Base-by-base conservation (phyloP, 495 filamentous ascomycete genomes). In the Trypethelium eluteriae region DNA sequence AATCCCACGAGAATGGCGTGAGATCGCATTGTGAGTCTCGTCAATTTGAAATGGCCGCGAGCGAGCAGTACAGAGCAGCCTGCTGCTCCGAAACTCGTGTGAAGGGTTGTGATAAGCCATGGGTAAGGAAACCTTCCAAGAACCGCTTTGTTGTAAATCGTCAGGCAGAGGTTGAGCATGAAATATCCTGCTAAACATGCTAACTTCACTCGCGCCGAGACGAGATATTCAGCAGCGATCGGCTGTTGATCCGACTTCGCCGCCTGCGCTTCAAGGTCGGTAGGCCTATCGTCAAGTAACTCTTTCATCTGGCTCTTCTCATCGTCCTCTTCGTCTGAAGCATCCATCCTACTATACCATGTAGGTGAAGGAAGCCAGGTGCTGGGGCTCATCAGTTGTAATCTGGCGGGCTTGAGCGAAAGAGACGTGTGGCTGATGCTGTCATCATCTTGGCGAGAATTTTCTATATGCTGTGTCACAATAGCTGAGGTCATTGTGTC, bases 71-170 rank as follows among this genome's bases (percentile, higher is more conserved):
- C 67, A 62, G 76, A 77, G 71, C 81, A 84, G 14, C 83, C 84
- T 6, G 84, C 39, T n/a, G 76, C 77, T 2, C 79, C 81, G 25
- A 77, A 81, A 44, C 74, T 70, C 7, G 84, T 74, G 70, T 86
- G 83, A 34, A 85, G 74, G 34, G 79, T 76, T 0, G 84, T 85
- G 16, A 86, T 75, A 3, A 86, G 77, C 78, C 81, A 86, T 62
- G 83, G 83, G 61, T 82, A 86, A n/a, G 75, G 72, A 59, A 82
- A 83, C 76, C 78, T 80, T 32, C 79, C 80, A 66, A 85, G 73
- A 2, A 85, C 75, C 12, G 79, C 75, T 67, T 85, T 85, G 72
- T 85, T 85, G 65, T 80, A 83, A 1, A 85, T 71, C 2, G 83
- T 85, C 69, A 85, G 72, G 18, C 72, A 71, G 36, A 85, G 78